Conservation (phyloP, 805 yeast species). For the Wickerhamiella musiphila region DNA sequence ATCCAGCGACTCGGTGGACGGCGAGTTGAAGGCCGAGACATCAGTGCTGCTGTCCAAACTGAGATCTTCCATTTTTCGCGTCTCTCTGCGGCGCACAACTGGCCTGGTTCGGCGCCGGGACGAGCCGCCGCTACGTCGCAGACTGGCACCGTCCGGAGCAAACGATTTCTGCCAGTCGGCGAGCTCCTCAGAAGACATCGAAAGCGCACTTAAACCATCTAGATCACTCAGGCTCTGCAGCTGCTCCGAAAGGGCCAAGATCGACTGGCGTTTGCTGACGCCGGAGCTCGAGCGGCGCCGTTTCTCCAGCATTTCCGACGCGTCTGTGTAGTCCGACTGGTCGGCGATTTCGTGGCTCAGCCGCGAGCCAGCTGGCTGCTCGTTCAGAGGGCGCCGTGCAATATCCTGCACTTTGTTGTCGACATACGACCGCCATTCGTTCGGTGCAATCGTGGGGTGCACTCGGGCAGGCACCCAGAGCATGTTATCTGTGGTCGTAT, state of each 20-base stretch:
- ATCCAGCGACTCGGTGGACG: too few relatives aligned
- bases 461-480: constrained; percentile 93
- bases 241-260: constrained; percentile 38
- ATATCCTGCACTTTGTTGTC: constrained; percentile 24
- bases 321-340: constrained; percentile 20
- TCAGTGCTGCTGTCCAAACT: too few relatives aligned
- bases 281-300: constrained; percentile 12
- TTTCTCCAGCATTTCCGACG: constrained; percentile 19
- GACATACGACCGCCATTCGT: constrained; percentile 35
- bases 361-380: constrained; percentile 14
- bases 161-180: not conserved
- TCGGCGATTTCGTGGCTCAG: constrained; percentile 21
- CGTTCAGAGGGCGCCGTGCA: constrained; percentile 4
- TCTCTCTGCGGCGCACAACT: constrained; percentile 1
- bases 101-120: constrained; percentile 3
- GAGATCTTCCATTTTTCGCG: too few relatives aligned
- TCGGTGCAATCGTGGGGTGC: constrained; percentile 93
- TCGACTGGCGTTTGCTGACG: constrained; percentile 13
- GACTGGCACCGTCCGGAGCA: constrained; percentile 1
- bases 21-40: too few relatives aligned
- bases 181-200: constrained; percentile 18
- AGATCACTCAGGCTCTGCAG: constrained; percentile 53
- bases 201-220: constrained; percentile 47
- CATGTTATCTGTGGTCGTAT: constrained; percentile 21
- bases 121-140: constrained; percentile 4